phyloP scores from a whole-genome alignment of 2,329 filamentous ascomycete species.

The Chaetomium globosum region DNA sequence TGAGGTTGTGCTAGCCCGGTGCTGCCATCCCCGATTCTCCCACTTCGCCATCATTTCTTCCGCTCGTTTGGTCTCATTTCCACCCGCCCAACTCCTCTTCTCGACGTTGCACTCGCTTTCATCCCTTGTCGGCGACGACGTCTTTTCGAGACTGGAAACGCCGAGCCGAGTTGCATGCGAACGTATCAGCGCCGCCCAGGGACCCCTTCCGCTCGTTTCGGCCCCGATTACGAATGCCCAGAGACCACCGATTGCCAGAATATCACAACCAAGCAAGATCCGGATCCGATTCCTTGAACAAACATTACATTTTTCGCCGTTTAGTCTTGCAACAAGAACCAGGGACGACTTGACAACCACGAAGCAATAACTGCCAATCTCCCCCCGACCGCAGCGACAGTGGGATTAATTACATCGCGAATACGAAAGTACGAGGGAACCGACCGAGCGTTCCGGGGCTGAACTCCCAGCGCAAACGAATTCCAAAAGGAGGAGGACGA shows the following conservation, averaged over 20 bases:
- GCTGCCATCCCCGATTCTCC: constrained; percentile 10
- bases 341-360: not conserved
- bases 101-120: not conserved
- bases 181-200: constrained; percentile 4
- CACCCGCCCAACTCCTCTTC: not conserved
- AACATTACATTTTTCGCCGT: not conserved
- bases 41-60: not conserved
- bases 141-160: constrained; percentile 5
- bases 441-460: not conserved
- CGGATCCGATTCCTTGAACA: not conserved
- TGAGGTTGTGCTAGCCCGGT: not conserved
- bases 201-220: constrained; percentile 24
- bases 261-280: not conserved
- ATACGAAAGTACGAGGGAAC: constrained; percentile 5
- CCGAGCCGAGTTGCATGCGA: constrained; percentile 5
- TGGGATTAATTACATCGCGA: not conserved
- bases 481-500: not conserved
- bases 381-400: not conserved
- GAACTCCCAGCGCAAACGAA: not conserved
- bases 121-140: not conserved
- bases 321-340: not conserved
- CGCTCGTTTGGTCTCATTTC: constrained; percentile 4
- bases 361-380: not conserved
- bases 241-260: not conserved
- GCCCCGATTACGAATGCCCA: constrained; percentile 18